Percentiles rank a stretch among this genome's conserved stretches.
phyloP scores from a whole-genome alignment of 129 eudicot species.

The Centella asiatica region DNA sequence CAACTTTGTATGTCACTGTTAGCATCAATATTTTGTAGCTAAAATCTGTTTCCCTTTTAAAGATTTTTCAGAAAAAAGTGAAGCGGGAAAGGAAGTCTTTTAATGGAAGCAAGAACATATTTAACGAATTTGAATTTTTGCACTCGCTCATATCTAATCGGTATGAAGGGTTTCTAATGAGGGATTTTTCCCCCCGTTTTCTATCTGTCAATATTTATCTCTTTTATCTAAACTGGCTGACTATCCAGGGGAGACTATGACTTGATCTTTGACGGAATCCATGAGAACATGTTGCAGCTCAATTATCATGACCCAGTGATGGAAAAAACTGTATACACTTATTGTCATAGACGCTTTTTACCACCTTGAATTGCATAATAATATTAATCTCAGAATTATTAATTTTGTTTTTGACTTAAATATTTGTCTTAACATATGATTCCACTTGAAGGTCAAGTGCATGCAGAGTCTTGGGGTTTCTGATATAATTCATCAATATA shows the following conservation, averaged over 20 bases:
- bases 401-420: neutral
- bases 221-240: slow-evolving; percentile 17
- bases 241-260: slow-evolving; percentile 84
- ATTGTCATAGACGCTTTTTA: neutral
- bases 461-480: slow-evolving; percentile 56
- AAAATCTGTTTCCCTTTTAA: slow-evolving; percentile 9
- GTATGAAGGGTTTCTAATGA: slow-evolving; percentile 33
- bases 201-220: slow-evolving; percentile 1
- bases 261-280: slow-evolving; percentile 72
- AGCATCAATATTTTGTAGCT: neutral
- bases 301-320: slow-evolving; percentile 83
- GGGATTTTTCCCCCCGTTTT: neutral
- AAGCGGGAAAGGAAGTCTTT: slow-evolving; percentile 47
- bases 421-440: slow-evolving; percentile 3
- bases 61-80: slow-evolving; percentile 70
- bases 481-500: slow-evolving; percentile 60
- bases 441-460: slow-evolving; percentile 57
- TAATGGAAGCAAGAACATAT: slow-evolving; percentile 23
- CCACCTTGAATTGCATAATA: neutral
- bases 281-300: slow-evolving; percentile 76
- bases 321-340: slow-evolving; percentile 67
- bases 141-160: slow-evolving; percentile 73
- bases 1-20: neutral
- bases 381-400: neutral
- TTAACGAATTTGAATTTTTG: slow-evolving; percentile 51